Evolutionary conservation across 1,284 basidiomycete genomes (phyloP).

Genomic region (Agaricales sp.): DNA sequence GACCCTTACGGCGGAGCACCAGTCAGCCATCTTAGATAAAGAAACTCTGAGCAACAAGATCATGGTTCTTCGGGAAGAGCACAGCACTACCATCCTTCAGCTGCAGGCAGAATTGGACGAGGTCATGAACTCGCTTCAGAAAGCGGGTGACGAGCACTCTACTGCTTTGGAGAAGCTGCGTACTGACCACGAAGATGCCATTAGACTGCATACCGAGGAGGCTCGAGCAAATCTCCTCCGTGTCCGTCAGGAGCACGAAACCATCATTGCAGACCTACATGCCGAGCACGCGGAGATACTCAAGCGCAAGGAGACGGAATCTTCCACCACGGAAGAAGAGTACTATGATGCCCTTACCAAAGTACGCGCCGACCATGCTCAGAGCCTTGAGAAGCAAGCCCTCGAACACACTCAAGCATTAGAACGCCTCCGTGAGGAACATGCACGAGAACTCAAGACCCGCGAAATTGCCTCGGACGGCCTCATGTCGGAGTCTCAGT

Average conservation of each 20-base stretch:
- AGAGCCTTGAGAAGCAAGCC: slow-evolving; percentile 46
- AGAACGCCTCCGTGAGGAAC: slow-evolving; percentile 62
- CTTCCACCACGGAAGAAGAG: slow-evolving; percentile 54
- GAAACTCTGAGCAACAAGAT: slow-evolving; percentile 33
- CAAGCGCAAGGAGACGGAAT: slow-evolving; percentile 50
- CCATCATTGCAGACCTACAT: slow-evolving; percentile 33
- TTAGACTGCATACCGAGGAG: slow-evolving; percentile 38
- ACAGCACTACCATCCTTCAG: slow-evolving; percentile 21
- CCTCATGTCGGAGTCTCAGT: slow-evolving; percentile 60
- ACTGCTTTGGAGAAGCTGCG: slow-evolving; percentile 37
- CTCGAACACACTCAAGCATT: slow-evolving; percentile 49
- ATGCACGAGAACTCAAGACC: slow-evolving; percentile 55
- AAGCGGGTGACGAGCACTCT: slow-evolving; percentile 42
- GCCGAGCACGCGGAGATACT: slow-evolving; percentile 44
- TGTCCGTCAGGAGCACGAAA: slow-evolving; percentile 42
- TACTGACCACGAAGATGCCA: slow-evolving; percentile 33
- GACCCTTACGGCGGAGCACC: slow-evolving; percentile 42
- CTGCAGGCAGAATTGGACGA: slow-evolving; percentile 35
- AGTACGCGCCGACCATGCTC: slow-evolving; percentile 57
- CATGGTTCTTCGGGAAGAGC: slow-evolving; percentile 24
- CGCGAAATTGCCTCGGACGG: slow-evolving; percentile 66
- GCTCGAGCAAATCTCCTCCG: slow-evolving; percentile 34
- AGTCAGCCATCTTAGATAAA: slow-evolving; percentile 40
- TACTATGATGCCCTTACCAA: slow-evolving; percentile 71
- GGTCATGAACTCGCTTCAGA: slow-evolving; percentile 31